Evolutionary conservation across 2,329 filamentous ascomycete species (phyloP), one percentile per base, ranked within the genome.

Genomic region (Verticillium alfalfae): DNA sequence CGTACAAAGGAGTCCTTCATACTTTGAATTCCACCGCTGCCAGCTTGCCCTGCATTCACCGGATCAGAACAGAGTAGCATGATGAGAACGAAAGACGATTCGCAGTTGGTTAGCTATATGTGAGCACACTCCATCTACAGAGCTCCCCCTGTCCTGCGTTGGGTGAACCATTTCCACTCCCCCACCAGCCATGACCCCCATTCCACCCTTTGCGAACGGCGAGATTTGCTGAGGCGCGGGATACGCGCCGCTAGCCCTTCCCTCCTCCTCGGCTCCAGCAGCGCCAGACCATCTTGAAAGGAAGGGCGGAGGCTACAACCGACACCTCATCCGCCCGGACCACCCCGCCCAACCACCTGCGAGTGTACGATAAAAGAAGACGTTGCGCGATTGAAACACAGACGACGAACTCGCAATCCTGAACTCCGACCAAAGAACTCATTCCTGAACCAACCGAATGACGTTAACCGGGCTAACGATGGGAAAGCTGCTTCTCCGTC

Each of bases 361-460:
- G 45, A 52, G 45, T 52, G 18, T 10, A 31, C 26, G 26, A 31
- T 31, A 52, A 52, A 52, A 26, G n/a, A 52, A 52, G 45, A 52
- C 45, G 45, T 52, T 52, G 45, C 45, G 45, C 45, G 18, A 52
- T 26, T 52, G 45, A 52, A 52, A 52, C 45, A 52, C 45, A 10
- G 45, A 18, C 45, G 45, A 52, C 45, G 22, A 52, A 52, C 45
- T 64, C 63, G 62, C 62, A 65, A 65, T 64, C 63, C 63, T 65
- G 60, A 65, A 65, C 63, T 65, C 63, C 63, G 60, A 62, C 63
- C 61, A 64, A 65, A 64, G 61, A 60, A 63, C 57, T 52, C 45
- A 62, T 63, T 62, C 63, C 60, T 64, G 45, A 38, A 55, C 56
- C 34, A 45, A n/a, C 22, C 57, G 55, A 60, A 37, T 54, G 37